Percentiles rank a stretch among this genome's conserved stretches.
These are phyloP conservation scores for Neofusicoccum sp. DNA, from an alignment of 2,329 filamentous ascomycete genomes.

Conservation along the genomic window DNA sequence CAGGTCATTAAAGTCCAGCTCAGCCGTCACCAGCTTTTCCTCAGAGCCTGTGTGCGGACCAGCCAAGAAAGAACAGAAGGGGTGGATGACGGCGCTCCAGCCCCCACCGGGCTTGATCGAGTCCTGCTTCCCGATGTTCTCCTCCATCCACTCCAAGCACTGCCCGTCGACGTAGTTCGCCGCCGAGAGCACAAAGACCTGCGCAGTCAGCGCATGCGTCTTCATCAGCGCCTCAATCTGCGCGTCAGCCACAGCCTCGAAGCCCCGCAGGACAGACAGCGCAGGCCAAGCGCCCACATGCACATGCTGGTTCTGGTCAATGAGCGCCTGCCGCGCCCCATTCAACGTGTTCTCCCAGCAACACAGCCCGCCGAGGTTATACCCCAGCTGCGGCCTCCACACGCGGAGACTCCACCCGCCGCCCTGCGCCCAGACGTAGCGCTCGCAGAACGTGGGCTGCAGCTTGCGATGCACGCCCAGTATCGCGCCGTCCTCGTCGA, in stretches of 20 bases:
- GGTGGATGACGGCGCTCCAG: constrained; percentile 36
- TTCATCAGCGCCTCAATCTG: constrained; percentile 51
- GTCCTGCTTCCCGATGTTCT: constrained; percentile 36
- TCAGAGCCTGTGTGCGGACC: constrained; percentile 34
- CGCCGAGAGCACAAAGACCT: constrained; percentile 45
- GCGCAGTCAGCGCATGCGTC: constrained; percentile 44
- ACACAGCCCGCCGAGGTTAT: constrained; percentile 35
- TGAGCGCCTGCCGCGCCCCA: constrained; percentile 36
- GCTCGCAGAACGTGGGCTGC: constrained; percentile 37
- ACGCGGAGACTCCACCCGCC: constrained; percentile 33
- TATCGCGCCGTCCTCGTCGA: constrained; percentile 34
- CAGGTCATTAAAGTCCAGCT: constrained; percentile 35
- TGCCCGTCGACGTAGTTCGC: constrained; percentile 44
- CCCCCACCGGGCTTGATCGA: constrained; percentile 36
- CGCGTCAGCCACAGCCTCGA: constrained; percentile 41
- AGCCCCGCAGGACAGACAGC: constrained; percentile 37
- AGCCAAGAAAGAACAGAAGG: constrained; percentile 36
- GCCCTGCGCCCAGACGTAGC: constrained; percentile 37
- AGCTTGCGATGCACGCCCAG: constrained; percentile 40
- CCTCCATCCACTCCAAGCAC: constrained; percentile 42
- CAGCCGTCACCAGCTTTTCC: constrained; percentile 35
- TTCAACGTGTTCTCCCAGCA: constrained; percentile 43
- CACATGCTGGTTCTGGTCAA: constrained; percentile 37
- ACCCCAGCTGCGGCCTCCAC: constrained; percentile 23
- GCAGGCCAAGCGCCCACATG: constrained; percentile 40